A percentile compares a stretch with the other conserved stretches of the same genome.
Evolutionary conservation across 495 filamentous ascomycete genomes (phyloP).

Genomic region (Patellaria atrata): DNA sequence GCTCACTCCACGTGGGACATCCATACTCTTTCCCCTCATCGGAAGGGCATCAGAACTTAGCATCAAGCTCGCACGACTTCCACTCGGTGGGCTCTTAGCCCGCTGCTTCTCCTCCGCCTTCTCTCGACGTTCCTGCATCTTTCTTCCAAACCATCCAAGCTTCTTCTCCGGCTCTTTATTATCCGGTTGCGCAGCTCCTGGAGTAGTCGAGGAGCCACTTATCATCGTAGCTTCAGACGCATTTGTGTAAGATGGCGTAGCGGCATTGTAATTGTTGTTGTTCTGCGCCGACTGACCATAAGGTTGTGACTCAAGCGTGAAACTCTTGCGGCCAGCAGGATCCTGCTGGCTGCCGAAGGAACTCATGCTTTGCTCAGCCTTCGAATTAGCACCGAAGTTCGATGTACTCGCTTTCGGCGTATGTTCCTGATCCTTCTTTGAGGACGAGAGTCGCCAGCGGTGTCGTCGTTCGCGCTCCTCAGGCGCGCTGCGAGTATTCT

Average conservation of each 20-base stretch:
- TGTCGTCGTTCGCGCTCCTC: too few species aligned
- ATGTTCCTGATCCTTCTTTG: constrained; percentile 15
- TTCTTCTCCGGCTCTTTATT: constrained; percentile 42
- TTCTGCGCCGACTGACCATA: too few species aligned
- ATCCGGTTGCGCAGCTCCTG: constrained; percentile 22
- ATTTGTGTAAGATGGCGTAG: too few species aligned
- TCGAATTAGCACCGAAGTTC: constrained; percentile 41
- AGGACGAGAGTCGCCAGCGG: constrained; percentile 5
- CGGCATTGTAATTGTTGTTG: constrained; percentile 10
- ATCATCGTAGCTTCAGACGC: constrained; percentile 3
- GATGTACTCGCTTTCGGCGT: constrained; percentile 23
- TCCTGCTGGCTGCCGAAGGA: constrained; percentile 45
- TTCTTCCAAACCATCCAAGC: constrained; percentile 71
- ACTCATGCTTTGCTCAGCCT: constrained; percentile 54
- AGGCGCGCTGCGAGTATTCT: too few species aligned
- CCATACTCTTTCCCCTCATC: constrained; percentile 17
- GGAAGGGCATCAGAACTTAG: constrained; percentile 13
- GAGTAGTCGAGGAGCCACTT: neutral
- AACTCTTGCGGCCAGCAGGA: constrained; percentile 36
- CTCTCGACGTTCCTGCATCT: constrained; percentile 64
- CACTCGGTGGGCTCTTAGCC: constrained; percentile 37
- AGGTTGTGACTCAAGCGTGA: constrained; percentile 43
- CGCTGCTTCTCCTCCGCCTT: constrained; percentile 37
- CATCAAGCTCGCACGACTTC: constrained; percentile 7
- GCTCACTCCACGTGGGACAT: constrained; percentile 11